Base-by-base conservation (phyloP, 1,284 basidiomycete species). In the Macrocystidia cucumis region DNA sequence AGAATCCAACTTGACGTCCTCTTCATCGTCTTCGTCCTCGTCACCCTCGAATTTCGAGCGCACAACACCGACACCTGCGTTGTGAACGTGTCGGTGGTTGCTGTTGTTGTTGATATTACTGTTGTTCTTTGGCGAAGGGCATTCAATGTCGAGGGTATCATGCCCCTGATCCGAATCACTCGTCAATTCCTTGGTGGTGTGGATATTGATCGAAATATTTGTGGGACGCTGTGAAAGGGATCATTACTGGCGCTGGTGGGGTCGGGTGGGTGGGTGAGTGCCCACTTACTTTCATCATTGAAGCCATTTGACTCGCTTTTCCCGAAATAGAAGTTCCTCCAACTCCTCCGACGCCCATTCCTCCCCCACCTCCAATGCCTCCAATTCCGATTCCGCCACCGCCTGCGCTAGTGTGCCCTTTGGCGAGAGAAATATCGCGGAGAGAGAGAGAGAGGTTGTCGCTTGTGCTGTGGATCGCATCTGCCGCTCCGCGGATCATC, bases 181-280 rank as follows among this genome's bases (percentile, higher is more conserved):
- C 18, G 48, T 47, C 35, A 62, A 65, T 45, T 72, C 67, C 43
- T 69, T 64, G 3, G 65, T 70, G 6, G 69, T 70, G 43, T 72
- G 64, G 35, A 72, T 70, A 41, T 69, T 69, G 59, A 73, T 72
- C 2, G 69, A 66, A 32, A 69, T 68, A 40, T 69, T 65, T 3
- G 56, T 48, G 1, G 57, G 53, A 29, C 54, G 59, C 60, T 63
- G 39, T 11, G 20, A 29, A 38, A 14, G 23, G 25, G 20, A 12
- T 5, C 29, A 4, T 30, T 20, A 26, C 32, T 12, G 18, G 14
- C 22, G 26, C 21, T 25, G 7, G 16, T 14, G 13, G 18, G 18
- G 5, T 27, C 31, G 34, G 31, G 32, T 12, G 33, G 37, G n/a
- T 18, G 29, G 12, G 16, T 32, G 37, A 28, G 3, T 19, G 13